These are phyloP conservation scores for Umbilicus rupestris DNA, from an alignment of 164 flowering plant genomes.

Conservation along the genomic window DNA sequence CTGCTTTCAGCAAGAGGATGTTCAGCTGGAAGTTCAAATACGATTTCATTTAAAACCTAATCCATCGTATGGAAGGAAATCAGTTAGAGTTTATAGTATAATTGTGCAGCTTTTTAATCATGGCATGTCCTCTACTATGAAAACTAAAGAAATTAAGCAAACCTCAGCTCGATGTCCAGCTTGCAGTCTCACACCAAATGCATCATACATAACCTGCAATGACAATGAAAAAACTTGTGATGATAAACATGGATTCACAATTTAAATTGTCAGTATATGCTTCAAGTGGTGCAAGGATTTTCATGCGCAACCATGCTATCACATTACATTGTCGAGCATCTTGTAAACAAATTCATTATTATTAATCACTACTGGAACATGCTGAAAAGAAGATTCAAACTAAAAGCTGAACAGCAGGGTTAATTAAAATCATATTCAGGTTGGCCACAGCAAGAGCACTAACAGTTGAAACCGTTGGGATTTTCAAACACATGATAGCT, in stretches of 20 bases:
- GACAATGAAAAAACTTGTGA: constrained; percentile 12
- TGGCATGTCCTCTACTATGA: background rate
- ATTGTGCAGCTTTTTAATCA: background rate
- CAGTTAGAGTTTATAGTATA: background rate
- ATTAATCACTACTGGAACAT: no score
- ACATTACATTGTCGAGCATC: background rate
- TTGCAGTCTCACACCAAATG: constrained; percentile 86
- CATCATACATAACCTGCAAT: constrained; percentile 93
- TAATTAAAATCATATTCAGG: no score
- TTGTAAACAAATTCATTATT: no score
- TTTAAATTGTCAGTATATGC: background rate
- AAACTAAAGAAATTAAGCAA: constrained; percentile 11
- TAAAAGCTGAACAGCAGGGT: no score
- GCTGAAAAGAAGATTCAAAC: no score
- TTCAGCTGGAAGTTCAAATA: constrained; percentile 86
- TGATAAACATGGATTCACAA: background rate
- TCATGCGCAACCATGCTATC: background rate
- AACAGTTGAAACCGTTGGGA: no score
- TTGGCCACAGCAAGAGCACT: no score
- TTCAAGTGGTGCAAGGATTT: background rate
- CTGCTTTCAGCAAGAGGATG: constrained; percentile 88
- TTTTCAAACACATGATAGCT: background rate
- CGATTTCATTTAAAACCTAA: constrained; percentile 92
- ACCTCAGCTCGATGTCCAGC: constrained; percentile 99
- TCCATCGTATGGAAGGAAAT: constrained; percentile 4